Conservation (phyloP, 1,284 basidiomycete genomes). For the Ustilago shanxiensis region DNA sequence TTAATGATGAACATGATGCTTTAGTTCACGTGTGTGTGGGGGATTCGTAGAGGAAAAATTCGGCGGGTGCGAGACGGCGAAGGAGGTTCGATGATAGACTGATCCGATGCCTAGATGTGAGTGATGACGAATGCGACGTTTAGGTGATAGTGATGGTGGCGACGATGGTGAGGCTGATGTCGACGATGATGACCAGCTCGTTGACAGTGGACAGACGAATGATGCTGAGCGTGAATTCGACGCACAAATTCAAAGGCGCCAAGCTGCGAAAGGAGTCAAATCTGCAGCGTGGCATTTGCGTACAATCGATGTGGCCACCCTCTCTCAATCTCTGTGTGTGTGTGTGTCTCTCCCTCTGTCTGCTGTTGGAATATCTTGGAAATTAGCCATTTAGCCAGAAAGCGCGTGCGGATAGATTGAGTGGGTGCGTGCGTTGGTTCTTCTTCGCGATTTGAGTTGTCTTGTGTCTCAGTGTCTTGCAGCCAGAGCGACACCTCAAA, state of each 20-base stretch:
- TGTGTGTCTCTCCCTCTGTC: not conserved
- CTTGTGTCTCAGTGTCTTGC: not conserved
- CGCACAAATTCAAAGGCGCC: conserved; percentile 7
- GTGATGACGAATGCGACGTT: not conserved
- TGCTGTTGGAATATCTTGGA: conserved; percentile 13
- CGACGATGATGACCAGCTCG: conserved; percentile 13
- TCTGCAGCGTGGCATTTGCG: conserved; percentile 21
- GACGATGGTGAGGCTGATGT: not conserved
- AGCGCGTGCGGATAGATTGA: not conserved
- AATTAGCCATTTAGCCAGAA: not conserved
- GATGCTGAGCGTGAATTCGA: conserved; percentile 38
- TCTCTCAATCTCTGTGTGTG: too few species aligned
- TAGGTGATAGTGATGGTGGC: conserved; percentile 6
- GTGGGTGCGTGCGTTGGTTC: not conserved
- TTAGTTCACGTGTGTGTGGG: conserved; percentile 10
- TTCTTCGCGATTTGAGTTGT: not conserved
- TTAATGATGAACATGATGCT: conserved; percentile 68
- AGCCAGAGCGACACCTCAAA: not conserved
- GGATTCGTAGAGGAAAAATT: not conserved
- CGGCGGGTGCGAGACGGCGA: not conserved
- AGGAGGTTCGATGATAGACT: not conserved
- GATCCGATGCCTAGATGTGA: not conserved
- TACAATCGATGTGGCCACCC: conserved; percentile 9
- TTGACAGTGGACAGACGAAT: conserved; percentile 14
- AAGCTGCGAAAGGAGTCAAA: not conserved